A percentile compares a stretch with the other conserved stretches of the same genome.
Evolutionary conservation across 2,329 filamentous ascomycete genomes (phyloP).

Genomic region (Chrysosporium keratinophilum): DNA sequence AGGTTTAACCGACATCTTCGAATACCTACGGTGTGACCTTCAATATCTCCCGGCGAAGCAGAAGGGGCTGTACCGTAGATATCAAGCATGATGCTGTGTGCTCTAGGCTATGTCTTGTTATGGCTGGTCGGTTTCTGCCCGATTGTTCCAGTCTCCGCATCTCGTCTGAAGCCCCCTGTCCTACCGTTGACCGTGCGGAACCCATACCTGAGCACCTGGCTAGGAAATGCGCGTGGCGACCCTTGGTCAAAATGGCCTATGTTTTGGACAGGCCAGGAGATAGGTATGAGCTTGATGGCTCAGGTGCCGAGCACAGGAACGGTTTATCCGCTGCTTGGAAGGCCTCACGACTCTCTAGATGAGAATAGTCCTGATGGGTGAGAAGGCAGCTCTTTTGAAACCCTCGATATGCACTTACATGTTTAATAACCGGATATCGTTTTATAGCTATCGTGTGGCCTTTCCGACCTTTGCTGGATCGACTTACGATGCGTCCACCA

Average conservation of each 20-base stretch:
- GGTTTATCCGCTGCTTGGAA: conserved; percentile 55
- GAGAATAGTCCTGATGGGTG: conserved; percentile 28
- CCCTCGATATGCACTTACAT: conserved; percentile 6
- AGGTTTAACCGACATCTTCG: neutral
- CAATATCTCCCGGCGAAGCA: neutral
- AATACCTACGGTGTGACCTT: too few species aligned
- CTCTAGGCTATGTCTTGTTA: neutral
- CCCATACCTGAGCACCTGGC: conserved; percentile 69
- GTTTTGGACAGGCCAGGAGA: conserved; percentile 63
- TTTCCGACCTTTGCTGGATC: conserved; percentile 51
- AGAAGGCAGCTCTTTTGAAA: conserved; percentile 9
- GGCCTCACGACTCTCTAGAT: conserved; percentile 53
- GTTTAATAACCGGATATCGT: neutral
- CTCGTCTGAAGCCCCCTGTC: conserved; percentile 51
- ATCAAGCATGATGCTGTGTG: neutral
- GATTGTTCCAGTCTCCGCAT: conserved; percentile 37
- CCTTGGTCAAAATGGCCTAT: conserved; percentile 83
- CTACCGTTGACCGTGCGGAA: conserved; percentile 65
- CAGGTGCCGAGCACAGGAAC: conserved; percentile 49
- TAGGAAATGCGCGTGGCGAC: conserved; percentile 57
- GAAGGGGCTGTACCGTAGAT: neutral
- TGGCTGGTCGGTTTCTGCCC: conserved; percentile 28
- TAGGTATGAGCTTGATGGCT: conserved; percentile 55
- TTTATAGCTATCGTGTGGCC: conserved; percentile 43
- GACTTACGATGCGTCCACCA: conserved; percentile 59